These are phyloP conservation scores for Leccinum huronense DNA, from an alignment of 1,284 basidiomycete genomes.

Conservation along the genomic window DNA sequence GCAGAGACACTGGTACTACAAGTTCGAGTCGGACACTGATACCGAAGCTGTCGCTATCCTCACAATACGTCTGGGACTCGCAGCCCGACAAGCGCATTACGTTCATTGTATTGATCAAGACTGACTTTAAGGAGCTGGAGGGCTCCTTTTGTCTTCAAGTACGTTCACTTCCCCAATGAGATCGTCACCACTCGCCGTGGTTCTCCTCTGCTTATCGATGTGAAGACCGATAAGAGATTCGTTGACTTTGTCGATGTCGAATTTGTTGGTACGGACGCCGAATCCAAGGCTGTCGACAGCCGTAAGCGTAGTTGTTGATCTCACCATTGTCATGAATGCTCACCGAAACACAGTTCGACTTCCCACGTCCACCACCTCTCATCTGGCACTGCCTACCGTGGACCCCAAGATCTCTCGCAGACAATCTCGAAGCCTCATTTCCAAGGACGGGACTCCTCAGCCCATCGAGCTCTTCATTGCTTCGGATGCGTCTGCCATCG, in stretches of 20 bases:
- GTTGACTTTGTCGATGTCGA: slow-evolving; percentile 99
- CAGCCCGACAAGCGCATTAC: slow-evolving; percentile 86
- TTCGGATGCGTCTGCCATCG: slow-evolving; percentile 93
- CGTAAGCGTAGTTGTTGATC: slow-evolving; percentile 44
- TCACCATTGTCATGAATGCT: slow-evolving; percentile 11
- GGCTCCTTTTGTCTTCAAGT: slow-evolving; percentile 99
- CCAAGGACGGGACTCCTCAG: slow-evolving; percentile 96
- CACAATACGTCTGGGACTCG: slow-evolving; percentile 92
- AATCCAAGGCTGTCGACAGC: slow-evolving; percentile 53
- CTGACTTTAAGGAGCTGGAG: slow-evolving; percentile 96
- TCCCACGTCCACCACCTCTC: slow-evolving; percentile 51
- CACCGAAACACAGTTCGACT: slow-evolving; percentile 43
- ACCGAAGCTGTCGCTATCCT: slow-evolving; percentile 97
- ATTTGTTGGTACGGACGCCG: slow-evolving; percentile 73
- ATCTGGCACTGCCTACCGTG: slow-evolving; percentile 74
- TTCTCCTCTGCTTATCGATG: slow-evolving; percentile 95
- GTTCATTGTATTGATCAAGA: slow-evolving; percentile 93
- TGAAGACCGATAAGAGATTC: slow-evolving; percentile 99
- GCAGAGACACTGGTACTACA: slow-evolving; percentile 95
- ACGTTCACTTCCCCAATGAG: slow-evolving; percentile 93
- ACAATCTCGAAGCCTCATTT: slow-evolving; percentile 97
- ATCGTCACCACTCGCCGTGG: slow-evolving; percentile 95
- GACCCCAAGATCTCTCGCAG: slow-evolving; percentile 88
- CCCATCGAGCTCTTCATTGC: slow-evolving; percentile 99
- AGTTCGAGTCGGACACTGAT: slow-evolving; percentile 95